These are phyloP conservation scores for Scenedesmus sp. DNA, from an alignment of 163 green algal species.

Conservation along the genomic window DNA sequence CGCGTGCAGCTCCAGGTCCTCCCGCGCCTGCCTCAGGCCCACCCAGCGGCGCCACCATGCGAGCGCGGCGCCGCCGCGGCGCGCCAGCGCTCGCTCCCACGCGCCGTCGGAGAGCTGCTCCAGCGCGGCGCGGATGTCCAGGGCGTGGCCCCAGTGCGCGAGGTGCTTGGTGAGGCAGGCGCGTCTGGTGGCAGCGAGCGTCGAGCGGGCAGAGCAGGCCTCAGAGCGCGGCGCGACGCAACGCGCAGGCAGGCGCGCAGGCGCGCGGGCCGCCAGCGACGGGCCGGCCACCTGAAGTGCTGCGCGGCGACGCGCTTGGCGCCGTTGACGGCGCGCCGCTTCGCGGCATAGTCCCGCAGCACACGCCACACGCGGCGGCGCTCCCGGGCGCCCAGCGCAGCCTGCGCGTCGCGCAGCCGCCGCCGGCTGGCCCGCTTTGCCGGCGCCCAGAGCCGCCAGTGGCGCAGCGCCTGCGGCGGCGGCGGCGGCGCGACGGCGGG, in stretches of 20 bases:
- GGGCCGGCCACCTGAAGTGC: conserved; percentile 46
- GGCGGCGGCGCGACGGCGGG: background rate
- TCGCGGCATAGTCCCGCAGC: conserved; percentile 19
- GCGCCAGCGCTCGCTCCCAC: conserved; percentile 4
- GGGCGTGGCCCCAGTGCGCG: background rate
- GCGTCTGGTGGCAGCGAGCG: no score
- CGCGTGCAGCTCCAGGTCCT: background rate
- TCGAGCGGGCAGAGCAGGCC: background rate
- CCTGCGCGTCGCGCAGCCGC: conserved; percentile 5
- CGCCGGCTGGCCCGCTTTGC: conserved; percentile 24
- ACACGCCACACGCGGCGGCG: background rate
- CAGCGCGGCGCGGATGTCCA: conserved; percentile 34
- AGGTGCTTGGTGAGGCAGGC: conserved; percentile 7
- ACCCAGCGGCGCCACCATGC: conserved; percentile 27
- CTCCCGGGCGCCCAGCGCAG: background rate
- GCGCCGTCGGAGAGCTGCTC: conserved; percentile 11
- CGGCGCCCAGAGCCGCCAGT: conserved; percentile 36
- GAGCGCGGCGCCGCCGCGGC: conserved; percentile 5
- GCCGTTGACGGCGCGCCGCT: background rate
- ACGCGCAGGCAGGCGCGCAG: no score
- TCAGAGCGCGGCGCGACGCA: no score
- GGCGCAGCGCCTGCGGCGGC: conserved; percentile 12
- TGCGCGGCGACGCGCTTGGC: background rate
- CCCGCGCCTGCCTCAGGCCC: conserved; percentile 11
- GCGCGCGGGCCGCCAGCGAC: no score